Conservation (phyloP, 768 basidiomycete genomes). For the Serendipita sp. region DNA sequence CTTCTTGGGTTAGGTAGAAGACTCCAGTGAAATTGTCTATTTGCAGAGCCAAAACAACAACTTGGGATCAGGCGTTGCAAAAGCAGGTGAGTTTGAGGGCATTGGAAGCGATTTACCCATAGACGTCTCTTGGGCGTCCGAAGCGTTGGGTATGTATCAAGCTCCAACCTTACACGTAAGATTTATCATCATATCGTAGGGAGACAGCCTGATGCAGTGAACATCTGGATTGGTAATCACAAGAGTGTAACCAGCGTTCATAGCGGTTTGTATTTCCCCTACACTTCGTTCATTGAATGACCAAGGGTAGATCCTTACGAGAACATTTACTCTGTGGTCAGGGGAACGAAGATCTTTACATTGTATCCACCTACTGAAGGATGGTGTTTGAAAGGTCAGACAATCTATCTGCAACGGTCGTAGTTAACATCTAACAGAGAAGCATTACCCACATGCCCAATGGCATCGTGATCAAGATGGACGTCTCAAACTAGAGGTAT, state of each 20-base stretch:
- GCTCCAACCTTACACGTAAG: background rate
- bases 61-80: conserved; percentile 36
- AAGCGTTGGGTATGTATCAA: conserved; percentile 50
- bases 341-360: conserved; percentile 73
- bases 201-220: conserved; percentile 67
- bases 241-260: conserved; percentile 73
- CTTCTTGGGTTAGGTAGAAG: background rate
- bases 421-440: conserved; percentile 25
- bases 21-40: conserved; percentile 36
- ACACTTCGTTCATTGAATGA: too few species aligned
- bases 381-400: conserved; percentile 59
- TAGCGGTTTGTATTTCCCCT: conserved; percentile 34
- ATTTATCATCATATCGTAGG: conserved; percentile 21
- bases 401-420: background rate
- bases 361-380: conserved; percentile 82
- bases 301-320: conserved; percentile 60
- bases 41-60: conserved; percentile 91
- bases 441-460: conserved; percentile 45
- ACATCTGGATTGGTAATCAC: conserved; percentile 78
- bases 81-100: conserved; percentile 35
- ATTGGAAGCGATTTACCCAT: conserved; percentile 49
- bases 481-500: conserved; percentile 20
- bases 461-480: conserved; percentile 29
- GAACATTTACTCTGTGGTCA: conserved; percentile 78
- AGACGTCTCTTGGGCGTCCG: conserved; percentile 57